Conservation (phyloP, 768 basidiomycete genomes). For the Tephrocybe rancida region DNA sequence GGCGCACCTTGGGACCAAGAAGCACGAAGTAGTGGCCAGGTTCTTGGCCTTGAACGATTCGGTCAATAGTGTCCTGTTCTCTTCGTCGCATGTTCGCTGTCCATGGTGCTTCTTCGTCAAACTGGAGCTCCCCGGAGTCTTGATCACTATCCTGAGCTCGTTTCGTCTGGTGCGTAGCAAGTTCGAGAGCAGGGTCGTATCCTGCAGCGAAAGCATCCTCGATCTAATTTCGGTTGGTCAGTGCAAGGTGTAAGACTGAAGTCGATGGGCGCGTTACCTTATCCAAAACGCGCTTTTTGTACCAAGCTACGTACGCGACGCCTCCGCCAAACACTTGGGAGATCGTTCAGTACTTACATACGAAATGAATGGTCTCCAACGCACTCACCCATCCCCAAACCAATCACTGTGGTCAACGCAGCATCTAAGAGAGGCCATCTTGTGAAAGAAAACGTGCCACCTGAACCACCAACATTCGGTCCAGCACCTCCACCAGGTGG, state of each 20-base stretch:
- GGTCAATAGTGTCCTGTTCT: constrained; percentile 78
- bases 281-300: constrained; percentile 79
- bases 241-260: background rate
- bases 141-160: constrained; percentile 30
- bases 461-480: constrained; percentile 30
- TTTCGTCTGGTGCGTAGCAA: constrained; percentile 51
- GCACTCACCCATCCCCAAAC: constrained; percentile 58
- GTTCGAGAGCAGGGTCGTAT: constrained; percentile 82
- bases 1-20: constrained; percentile 70
- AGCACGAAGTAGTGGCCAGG: constrained; percentile 75
- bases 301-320: constrained; percentile 73
- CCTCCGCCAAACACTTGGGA: constrained; percentile 68
- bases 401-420: constrained; percentile 59
- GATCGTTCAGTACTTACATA: constrained; percentile 4
- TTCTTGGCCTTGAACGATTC: constrained; percentile 76
- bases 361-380: background rate
- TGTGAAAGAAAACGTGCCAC: constrained; percentile 35
- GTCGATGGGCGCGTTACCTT: constrained; percentile 49
- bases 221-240: constrained; percentile 47
- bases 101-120: constrained; percentile 46
- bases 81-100: constrained; percentile 66
- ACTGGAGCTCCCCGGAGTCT: constrained; percentile 28
- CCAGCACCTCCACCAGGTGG: constrained; percentile 43
- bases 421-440: constrained; percentile 52
- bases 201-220: constrained; percentile 77